Percentiles rank a stretch among this genome's conserved stretches.
Conservation (phyloP, 2,329 filamentous ascomycete genomes). For the Bisporella sp. region DNA sequence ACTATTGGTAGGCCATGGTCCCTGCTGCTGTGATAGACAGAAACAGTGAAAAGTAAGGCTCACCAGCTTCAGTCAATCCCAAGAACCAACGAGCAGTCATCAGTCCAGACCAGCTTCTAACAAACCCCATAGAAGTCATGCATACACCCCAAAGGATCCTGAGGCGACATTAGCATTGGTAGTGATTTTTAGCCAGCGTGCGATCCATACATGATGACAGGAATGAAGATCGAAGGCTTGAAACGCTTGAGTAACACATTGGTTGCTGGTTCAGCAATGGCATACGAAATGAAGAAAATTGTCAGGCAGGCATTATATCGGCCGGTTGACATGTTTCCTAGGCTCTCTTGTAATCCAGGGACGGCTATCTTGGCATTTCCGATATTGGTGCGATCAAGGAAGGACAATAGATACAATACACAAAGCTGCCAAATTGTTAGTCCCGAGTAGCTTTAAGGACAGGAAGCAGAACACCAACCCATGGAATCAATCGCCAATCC, state of each 20-base stretch:
- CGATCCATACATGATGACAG: slow-evolving; percentile 25
- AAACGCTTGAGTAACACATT: slow-evolving; percentile 36
- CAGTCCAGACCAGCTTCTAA: slow-evolving; percentile 52
- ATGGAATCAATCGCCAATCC: too few relatives aligned
- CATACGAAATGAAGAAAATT: neutral
- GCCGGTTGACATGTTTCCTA: neutral
- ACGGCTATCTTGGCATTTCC: neutral
- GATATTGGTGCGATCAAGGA: neutral
- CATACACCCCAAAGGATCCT: slow-evolving; percentile 20
- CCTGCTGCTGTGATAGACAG: too few relatives aligned
- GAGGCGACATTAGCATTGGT: neutral
- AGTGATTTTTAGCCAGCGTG: slow-evolving; percentile 7
- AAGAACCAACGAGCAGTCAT: slow-evolving; percentile 58
- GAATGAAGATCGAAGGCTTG: slow-evolving; percentile 43
- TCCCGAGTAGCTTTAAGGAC: too few relatives aligned
- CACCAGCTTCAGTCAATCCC: slow-evolving; percentile 36
- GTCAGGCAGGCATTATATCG: neutral
- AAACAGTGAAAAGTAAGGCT: too few relatives aligned
- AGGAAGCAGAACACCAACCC: too few relatives aligned
- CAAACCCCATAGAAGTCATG: slow-evolving; percentile 52
- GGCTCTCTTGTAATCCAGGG: neutral
- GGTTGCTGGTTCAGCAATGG: neutral
- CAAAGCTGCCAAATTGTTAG: too few relatives aligned
- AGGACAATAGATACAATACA: neutral
- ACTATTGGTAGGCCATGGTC: too few relatives aligned